Percentiles rank a stretch among this genome's conserved stretches.
phyloP scores from a whole-genome alignment of 805 yeast species.

The Ogataea ganodermae region DNA sequence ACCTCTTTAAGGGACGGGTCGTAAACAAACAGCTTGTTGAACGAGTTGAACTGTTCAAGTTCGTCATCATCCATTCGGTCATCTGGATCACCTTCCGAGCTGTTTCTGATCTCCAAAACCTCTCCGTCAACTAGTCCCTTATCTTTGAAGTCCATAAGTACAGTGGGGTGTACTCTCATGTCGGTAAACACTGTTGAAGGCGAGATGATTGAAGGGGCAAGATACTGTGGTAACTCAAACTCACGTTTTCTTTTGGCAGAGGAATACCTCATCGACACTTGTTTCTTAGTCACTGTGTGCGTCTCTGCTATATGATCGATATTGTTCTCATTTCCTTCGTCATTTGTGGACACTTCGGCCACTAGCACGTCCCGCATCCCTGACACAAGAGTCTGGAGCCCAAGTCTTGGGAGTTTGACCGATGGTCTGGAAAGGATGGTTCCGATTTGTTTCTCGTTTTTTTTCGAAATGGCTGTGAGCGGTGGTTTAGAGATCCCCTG shows the following conservation, averaged over 20 bases:
- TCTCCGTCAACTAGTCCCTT: constrained; percentile 12
- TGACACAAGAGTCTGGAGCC: constrained; percentile 63
- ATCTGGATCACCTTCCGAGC: constrained; percentile 32
- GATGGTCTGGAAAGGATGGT: constrained; percentile 42
- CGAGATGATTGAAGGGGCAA: constrained; percentile 26
- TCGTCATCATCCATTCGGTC: constrained; percentile 30
- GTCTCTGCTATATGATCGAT: constrained; percentile 46
- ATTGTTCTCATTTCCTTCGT: constrained; percentile 42
- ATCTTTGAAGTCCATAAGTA: constrained; percentile 26
- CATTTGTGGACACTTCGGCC: constrained; percentile 29
- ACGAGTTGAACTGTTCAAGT: constrained; percentile 39
- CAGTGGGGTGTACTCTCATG: constrained; percentile 32
- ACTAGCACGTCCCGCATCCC: constrained; percentile 48
- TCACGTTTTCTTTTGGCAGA: constrained; percentile 38
- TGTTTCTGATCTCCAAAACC: constrained; percentile 31
- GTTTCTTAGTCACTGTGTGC: constrained; percentile 35
- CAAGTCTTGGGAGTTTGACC: constrained; percentile 61
- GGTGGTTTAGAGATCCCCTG: constrained; percentile 9
- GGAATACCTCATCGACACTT: constrained; percentile 35
- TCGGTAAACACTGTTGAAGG: constrained; percentile 35
- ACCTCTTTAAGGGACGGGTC: constrained; percentile 26
- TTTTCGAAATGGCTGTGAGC: constrained; percentile 18
- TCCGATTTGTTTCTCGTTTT: constrained; percentile 27
- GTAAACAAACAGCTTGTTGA: constrained; percentile 23
- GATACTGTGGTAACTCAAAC: constrained; percentile 34